These are phyloP conservation scores for Candida patagonica DNA, from an alignment of 805 yeast species.

Conservation along the genomic window DNA sequence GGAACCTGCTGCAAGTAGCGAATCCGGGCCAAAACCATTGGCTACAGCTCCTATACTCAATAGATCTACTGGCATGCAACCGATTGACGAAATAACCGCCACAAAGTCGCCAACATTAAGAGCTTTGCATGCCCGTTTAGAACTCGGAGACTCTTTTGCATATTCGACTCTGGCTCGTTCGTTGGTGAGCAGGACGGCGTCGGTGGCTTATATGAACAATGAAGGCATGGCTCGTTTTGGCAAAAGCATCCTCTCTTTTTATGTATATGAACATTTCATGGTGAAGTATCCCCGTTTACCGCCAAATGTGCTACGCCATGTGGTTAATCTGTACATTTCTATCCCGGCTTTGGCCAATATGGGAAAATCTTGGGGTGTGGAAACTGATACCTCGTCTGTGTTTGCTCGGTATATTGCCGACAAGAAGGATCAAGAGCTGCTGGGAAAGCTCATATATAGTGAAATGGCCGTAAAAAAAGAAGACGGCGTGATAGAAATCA, in stretches of 20 bases:
- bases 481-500: slow-evolving; percentile 33
- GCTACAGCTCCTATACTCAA: background rate
- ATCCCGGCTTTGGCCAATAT: slow-evolving; percentile 53
- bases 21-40: background rate
- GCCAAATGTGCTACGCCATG: slow-evolving; percentile 59
- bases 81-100: slow-evolving; percentile 44
- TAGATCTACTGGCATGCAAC: background rate
- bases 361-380: slow-evolving; percentile 83
- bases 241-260: slow-evolving; percentile 61
- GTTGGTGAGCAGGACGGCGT: slow-evolving; percentile 46
- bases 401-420: slow-evolving; percentile 58
- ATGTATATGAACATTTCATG: slow-evolving; percentile 64
- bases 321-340: slow-evolving; percentile 69
- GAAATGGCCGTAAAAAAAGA: slow-evolving; percentile 8
- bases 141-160: slow-evolving; percentile 48
- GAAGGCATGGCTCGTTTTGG: slow-evolving; percentile 78
- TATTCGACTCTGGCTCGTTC: slow-evolving; percentile 71
- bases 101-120: slow-evolving; percentile 58
- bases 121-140: slow-evolving; percentile 70
- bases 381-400: slow-evolving; percentile 51
- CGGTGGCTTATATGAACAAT: slow-evolving; percentile 55
- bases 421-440: slow-evolving; percentile 53
- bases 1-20: background rate
- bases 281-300: slow-evolving; percentile 87
- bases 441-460: slow-evolving; percentile 18